Evolutionary conservation across 108 stramenopile species (phyloP), one percentile per base, ranked within the genome.

Genomic region (Skeletonema costatum): DNA sequence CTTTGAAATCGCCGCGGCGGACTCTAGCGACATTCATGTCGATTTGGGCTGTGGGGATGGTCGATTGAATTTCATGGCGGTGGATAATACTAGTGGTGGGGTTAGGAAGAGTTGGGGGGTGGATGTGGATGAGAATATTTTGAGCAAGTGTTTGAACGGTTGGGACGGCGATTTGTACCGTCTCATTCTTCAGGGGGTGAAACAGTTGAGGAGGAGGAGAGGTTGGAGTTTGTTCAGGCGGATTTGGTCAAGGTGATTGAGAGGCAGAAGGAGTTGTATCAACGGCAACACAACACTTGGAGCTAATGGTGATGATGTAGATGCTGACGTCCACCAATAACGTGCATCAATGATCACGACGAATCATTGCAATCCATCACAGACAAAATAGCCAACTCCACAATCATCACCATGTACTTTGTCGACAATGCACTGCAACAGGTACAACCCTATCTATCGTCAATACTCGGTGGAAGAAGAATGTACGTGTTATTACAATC

Each of bases 1-100:
- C 3, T 80, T 96, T 68, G 92, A 96, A 69, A 76, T 92, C 13
- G 89, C 95, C 10, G 87, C 83, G 10, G 31, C 59, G 1, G 6
- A 17, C n/a, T 16, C 80, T 13, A 50, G 80, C 0, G 92, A 91
- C 65, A 53, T 80, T n/a, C 95, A 96, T 65, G 89, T 85, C 12
- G 95, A 96, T 67, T 66, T 96, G 10, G 95, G 95, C 13, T 91
- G 84, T 21, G 95, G 95, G n/a, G 95, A 96, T 72, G 95, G 95
- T 7, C 84, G 95, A 17, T 82, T 93, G 17, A 92, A 91, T 70
- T 93, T 93, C 75, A 81, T 78, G 70, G 90, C 92, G 9, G 73
- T 91, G 21, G 87, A 88, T 36, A 63, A 1, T 42, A 10, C 2
- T 0, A 13, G 12, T 42, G 12, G 12, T 48, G 68, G 74, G 32